Evolutionary conservation across 192 early-diverging fungal species (phyloP).

Genomic region (Umbelopsis ramanniana): DNA sequence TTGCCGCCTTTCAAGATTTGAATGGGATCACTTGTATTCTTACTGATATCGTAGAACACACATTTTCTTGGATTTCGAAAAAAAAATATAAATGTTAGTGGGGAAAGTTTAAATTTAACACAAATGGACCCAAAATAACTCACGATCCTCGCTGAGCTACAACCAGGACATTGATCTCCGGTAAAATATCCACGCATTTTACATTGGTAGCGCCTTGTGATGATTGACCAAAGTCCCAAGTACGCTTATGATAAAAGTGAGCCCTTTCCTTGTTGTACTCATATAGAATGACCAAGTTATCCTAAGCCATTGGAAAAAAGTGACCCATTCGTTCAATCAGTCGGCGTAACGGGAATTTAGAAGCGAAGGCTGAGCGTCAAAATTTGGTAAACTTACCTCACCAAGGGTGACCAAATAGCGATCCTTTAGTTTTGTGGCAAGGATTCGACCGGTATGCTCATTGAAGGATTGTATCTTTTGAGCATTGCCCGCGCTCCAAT

Average conservation of each 20-base stretch:
- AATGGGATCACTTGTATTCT: slow-evolving; percentile 31
- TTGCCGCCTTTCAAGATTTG: slow-evolving; percentile 37
- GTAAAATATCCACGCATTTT: slow-evolving; percentile 40
- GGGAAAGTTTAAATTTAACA: too few relatives aligned
- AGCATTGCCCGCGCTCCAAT: slow-evolving; percentile 38
- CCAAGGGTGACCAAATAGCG: slow-evolving; percentile 29
- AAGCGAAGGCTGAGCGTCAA: background rate
- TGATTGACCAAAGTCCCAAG: slow-evolving; percentile 34
- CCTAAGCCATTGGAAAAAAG: background rate
- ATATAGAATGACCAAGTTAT: slow-evolving; percentile 35
- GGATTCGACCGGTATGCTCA: slow-evolving; percentile 17
- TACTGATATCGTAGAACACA: slow-evolving; percentile 42
- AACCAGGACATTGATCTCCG: slow-evolving; percentile 38
- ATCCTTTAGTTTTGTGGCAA: slow-evolving; percentile 31
- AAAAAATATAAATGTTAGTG: too few relatives aligned
- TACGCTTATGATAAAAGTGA: slow-evolving; percentile 22
- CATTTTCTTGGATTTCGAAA: slow-evolving; percentile 29
- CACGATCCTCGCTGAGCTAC: slow-evolving; percentile 43
- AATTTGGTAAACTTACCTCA: slow-evolving; percentile 22
- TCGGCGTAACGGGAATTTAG: background rate
- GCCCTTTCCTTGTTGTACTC: slow-evolving; percentile 17
- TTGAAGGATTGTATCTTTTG: slow-evolving; percentile 25
- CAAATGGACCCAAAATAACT: background rate
- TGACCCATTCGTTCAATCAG: background rate
- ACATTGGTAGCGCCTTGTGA: slow-evolving; percentile 11